Evolutionary conservation across 139 green algal genomes (phyloP), one percentile per base, ranked within the genome.

Genomic region (Monoraphidium neglectum): DNA sequence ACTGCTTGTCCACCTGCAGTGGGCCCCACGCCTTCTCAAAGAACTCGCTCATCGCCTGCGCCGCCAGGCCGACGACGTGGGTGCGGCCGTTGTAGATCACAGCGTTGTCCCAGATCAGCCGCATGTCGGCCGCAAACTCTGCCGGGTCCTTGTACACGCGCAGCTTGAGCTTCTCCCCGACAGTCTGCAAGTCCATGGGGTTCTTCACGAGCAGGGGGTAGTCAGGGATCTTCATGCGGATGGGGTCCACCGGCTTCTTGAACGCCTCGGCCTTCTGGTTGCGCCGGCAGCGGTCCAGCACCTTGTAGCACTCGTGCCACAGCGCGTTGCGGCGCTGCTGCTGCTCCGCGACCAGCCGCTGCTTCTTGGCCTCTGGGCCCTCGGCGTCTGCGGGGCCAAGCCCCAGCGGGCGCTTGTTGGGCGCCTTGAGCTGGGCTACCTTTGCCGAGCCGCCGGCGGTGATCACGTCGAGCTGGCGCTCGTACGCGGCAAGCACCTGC

Each of bases 181-280:
- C 78, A 8, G 86, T 91, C n/a, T 83, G 73, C 62, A 95, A 76
- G 80, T 94, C 91, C 88, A 94, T 91, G 33, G 91, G 88, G 30
- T 85, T 24, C 33, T 67, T 32, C 59, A 90, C 78, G 56, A 90
- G 64, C 59, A 84, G 81, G 63, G 72, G 74, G 81, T 95, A 94
- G 63, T 93, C 88, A 4, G 90, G 87, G 46, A 92, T 86, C 43
- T 72, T 74, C n/a, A 92, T 74, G 33, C 65, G 79, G 16, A 82
- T 61, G 2, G 82, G 69, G 74, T 92, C 83, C 35, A 95, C 90
- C 4, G 90, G 90, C 64, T 78, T 68, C 47, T 75, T 72, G 77
- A 93, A 93, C 4, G 77, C n/a, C 8, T 63, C 54, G 16, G 46
- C 46, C 30, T 80, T 78, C 40, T 77, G 81, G 43, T 83, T 83